phyloP scores from a whole-genome alignment of 768 basidiomycete species.

The Leccinum incarnatum region DNA sequence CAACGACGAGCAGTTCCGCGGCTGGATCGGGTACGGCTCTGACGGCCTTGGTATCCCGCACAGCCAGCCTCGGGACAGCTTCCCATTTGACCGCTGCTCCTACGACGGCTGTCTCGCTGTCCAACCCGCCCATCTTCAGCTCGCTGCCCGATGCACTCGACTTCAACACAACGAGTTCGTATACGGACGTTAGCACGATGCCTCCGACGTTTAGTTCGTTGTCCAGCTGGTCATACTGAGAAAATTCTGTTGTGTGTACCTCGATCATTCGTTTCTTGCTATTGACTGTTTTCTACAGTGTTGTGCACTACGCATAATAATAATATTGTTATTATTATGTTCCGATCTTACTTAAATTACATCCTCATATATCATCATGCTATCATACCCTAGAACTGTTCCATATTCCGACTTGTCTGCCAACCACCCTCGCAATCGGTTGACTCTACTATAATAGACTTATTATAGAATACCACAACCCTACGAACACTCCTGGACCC shows the following conservation, averaged over 20 bases:
- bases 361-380: not conserved
- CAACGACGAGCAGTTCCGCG: not conserved
- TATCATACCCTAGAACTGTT: not conserved
- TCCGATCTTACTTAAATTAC: not conserved
- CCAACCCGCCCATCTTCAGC: not conserved
- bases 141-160: not conserved
- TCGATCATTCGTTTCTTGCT: not conserved
- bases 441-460: too few relatives aligned
- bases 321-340: not conserved
- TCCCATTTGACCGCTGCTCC: not conserved
- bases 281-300: not conserved
- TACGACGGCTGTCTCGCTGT: not conserved
- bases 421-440: not conserved
- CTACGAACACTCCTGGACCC: too few relatives aligned
- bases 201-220: slow-evolving; percentile 13
- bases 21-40: not conserved
- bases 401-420: not conserved
- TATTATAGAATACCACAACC: too few relatives aligned
- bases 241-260: not conserved
- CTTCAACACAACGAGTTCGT: slow-evolving; percentile 5
- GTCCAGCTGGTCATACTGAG: slow-evolving; percentile 1
- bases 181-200: slow-evolving; percentile 18
- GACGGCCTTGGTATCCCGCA: not conserved
- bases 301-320: not conserved
- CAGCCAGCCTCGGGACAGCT: not conserved